Percentiles rank a stretch among this genome's conserved stretches.
Conservation (phyloP, 1,139 yeast species). For the Candida gigantensis region DNA sequence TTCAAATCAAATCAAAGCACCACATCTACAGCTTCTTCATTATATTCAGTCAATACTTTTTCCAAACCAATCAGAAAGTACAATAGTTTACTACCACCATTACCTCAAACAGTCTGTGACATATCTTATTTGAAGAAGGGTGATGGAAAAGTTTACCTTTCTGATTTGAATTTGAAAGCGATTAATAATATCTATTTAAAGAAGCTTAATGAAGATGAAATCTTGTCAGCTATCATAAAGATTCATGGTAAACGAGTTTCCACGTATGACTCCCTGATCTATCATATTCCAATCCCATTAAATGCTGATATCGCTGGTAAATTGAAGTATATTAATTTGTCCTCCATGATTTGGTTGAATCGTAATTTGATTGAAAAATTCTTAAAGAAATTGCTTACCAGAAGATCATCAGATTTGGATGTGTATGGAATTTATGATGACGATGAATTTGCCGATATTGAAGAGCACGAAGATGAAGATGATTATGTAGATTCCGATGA, state of each 20-base stretch:
- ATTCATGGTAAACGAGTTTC: constrained; percentile 19
- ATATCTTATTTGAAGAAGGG: constrained; percentile 31
- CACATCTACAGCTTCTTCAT: constrained; percentile 32
- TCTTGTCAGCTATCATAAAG: constrained; percentile 33
- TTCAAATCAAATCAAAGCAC: constrained; percentile 15
- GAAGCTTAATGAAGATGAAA: constrained; percentile 38
- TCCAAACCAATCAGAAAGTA: constrained; percentile 33
- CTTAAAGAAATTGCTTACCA: constrained; percentile 21
- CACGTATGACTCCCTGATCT: constrained; percentile 12
- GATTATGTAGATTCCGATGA: constrained; percentile 10
- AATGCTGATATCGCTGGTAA: constrained; percentile 15
- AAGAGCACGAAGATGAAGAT: constrained; percentile 8
- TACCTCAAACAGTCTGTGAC: constrained; percentile 30
- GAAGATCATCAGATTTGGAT: constrained; percentile 8
- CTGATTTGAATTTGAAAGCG: constrained; percentile 43
- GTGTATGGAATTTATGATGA: constrained; percentile 3
- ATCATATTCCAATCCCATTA: constrained; percentile 16
- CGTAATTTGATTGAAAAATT: constrained; percentile 39
- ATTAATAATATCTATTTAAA: constrained; percentile 34
- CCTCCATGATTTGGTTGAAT: constrained; percentile 56
- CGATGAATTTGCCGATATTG: constrained; percentile 12
- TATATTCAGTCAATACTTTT: constrained; percentile 31
- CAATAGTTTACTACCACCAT: constrained; percentile 41
- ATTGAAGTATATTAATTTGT: constrained; percentile 38
- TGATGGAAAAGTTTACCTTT: constrained; percentile 44